Evolutionary conservation across 371 early-diverging fungal genomes (phyloP), one percentile per base, ranked within the genome.

Genomic region (Fennellomyces sp.): DNA sequence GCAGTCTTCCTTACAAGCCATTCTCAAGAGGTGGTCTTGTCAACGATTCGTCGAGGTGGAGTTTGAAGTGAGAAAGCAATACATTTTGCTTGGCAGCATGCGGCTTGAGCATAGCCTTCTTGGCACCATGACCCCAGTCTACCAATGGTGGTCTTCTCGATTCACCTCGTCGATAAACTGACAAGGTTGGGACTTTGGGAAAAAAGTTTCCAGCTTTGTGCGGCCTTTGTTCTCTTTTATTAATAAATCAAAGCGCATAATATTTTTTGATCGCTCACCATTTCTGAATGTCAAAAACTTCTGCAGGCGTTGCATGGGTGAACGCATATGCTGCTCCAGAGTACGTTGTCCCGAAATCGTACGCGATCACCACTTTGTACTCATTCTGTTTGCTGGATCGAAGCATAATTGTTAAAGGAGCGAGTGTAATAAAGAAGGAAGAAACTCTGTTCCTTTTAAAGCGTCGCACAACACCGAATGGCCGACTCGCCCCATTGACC

Each of bases 261-360:
- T 39, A 15, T 42, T 11, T 19, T 45, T 23, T 45, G 17, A 8
- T 17, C 12, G 17, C 3, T 52, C 71, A 81, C 85, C 85, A 85
- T 66, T 77, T 73, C 47, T 76, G 73, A 50, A 85, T 69, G 58
- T 85, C 86, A 36, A 75, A 77, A 27, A 85, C 71, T 68, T 85
- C 83, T 10, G 70, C 60, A 17, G 69, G 61, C 26, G 69, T 61
- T 26, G 73, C 73, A 50, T 82, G 83, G 3, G 77, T 75, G 41
- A 81, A 81, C 7, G 84, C 80, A 66, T 83, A 85, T 19, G 86
- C 81, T 29, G 82, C 82, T n/a, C 86, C 86, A 4, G 81, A 77
- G 26, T 65, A 80, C 5, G 81, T 81, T 1, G 81, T 81, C 27
- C 81, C 81, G 58, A 81, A 81, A 31, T 81, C 81, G 54, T 80